Base-by-base conservation (phyloP, 805 yeast genomes). In the Maudiozyma barnettii region DNA sequence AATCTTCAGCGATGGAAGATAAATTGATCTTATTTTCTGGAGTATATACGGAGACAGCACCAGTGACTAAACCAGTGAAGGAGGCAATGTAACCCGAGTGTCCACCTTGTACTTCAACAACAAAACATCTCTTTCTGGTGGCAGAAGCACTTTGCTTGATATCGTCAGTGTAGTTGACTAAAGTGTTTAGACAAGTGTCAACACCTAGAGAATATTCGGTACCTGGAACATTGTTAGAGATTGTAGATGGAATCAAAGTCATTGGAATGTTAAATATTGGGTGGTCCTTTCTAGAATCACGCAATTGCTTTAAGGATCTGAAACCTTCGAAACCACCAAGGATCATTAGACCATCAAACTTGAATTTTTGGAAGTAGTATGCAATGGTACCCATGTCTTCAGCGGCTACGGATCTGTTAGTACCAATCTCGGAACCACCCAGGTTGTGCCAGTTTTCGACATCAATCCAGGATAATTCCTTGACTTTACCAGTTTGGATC, bases 291-390 rank as follows among this genome's bases (percentile, higher is more conserved):
- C 96, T 79, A 30, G 93, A 88, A 55, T 75, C 74, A 56, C 85
- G 84, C 54, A 93, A 76, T 71, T 89, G 85, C 58, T 85, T 79
- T 56, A 93, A 75, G 1, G 97, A 79, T 10, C 75, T 75, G 74
- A 82, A 93, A n/a, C 96, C 98, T 73, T 93, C 99, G 62, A 90
- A 93, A 0, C 99, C 99, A 56, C 99, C 99, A 51, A 93, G 81
- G 49, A 93, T 75, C 51, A 93, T 77, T 54, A 91, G 75, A 38
- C 98, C 99, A 61, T 93, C 93, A 61, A 93, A 80, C 48, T 77
- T 71, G 66, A 81, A 82, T 68, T 88, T 88, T 65, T 91, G 95
- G 75, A 93, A 82, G 66, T 90, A 86, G 70, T 80, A 91, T 2
- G 99, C 96, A 57, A 90, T 81, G 63, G 88, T 78, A 45, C 99